A percentile compares a stretch with the other conserved stretches of the same genome.
Conservation (phyloP, 768 basidiomycete genomes). For the Amyloporia xantha region DNA sequence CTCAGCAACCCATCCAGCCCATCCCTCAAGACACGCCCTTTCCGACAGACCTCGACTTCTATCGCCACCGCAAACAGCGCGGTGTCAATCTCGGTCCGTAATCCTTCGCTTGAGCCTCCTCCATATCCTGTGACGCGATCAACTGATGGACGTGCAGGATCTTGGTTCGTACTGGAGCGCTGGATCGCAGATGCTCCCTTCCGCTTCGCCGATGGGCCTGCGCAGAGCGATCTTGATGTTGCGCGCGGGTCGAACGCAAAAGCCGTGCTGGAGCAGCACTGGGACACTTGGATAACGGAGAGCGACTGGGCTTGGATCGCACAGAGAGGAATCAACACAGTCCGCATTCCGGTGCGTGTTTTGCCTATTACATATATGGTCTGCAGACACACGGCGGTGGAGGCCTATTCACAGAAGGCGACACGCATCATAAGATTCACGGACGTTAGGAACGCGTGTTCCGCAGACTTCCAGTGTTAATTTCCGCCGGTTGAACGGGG, state of each 20-base stretch:
- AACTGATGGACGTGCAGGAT: slow-evolving; percentile 36
- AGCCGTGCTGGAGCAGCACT: slow-evolving; percentile 36
- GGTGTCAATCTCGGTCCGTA: slow-evolving; percentile 76
- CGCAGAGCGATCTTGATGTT: slow-evolving; percentile 64
- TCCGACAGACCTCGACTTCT: slow-evolving; percentile 26
- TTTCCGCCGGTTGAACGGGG: background rate
- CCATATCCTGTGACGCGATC: slow-evolving; percentile 3
- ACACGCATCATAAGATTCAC: too few species aligned
- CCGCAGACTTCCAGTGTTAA: background rate
- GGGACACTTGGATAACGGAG: slow-evolving; percentile 49
- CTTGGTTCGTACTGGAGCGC: slow-evolving; percentile 73
- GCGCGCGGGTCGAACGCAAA: slow-evolving; percentile 46
- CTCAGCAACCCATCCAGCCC: background rate
- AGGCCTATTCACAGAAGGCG: background rate
- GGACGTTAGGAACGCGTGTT: background rate
- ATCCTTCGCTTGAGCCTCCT: background rate
- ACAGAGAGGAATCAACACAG: slow-evolving; percentile 48
- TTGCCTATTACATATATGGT: background rate
- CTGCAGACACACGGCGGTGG: background rate
- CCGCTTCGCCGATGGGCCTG: slow-evolving; percentile 41
- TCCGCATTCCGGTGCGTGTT: slow-evolving; percentile 50
- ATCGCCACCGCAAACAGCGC: slow-evolving; percentile 63
- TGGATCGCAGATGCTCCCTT: slow-evolving; percentile 69
- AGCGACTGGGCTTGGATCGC: slow-evolving; percentile 52
- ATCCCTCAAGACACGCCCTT: slow-evolving; percentile 6